These are phyloP conservation scores for Carpinus fangiana DNA, from an alignment of 306 rosid genomes.

Conservation along the genomic window DNA sequence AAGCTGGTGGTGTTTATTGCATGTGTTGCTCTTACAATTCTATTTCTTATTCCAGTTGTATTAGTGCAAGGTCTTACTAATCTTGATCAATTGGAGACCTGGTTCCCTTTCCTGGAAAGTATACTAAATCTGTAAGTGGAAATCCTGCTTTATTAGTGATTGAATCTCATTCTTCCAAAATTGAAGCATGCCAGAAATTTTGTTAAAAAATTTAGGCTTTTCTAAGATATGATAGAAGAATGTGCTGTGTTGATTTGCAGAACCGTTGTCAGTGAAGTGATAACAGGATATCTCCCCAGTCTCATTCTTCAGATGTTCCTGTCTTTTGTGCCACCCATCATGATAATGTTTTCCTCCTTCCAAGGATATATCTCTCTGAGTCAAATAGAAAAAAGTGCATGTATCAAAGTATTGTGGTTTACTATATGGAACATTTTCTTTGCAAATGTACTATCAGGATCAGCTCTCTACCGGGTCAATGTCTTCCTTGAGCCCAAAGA, in stretches of 20 bases:
- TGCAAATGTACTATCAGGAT: slow-evolving; percentile 82
- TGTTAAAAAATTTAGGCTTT: not conserved
- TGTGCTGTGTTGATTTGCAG: slow-evolving; percentile 45
- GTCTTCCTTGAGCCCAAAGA: slow-evolving; percentile 73
- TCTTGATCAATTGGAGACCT: slow-evolving; percentile 61
- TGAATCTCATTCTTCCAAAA: slow-evolving; percentile 16
- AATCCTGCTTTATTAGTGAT: slow-evolving; percentile 13
- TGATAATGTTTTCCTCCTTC: slow-evolving; percentile 70
- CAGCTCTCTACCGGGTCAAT: slow-evolving; percentile 61
- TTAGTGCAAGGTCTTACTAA: slow-evolving; percentile 77
- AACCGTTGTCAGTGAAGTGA: slow-evolving; percentile 65
- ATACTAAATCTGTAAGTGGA: slow-evolving; percentile 65
- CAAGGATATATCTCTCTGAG: slow-evolving; percentile 75
- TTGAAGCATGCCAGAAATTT: not conserved
- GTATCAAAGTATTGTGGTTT: slow-evolving; percentile 70
- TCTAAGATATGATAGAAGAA: not conserved
- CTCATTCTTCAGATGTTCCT: slow-evolving; percentile 72
- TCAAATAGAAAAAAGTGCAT: slow-evolving; percentile 70
- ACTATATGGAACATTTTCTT: slow-evolving; percentile 89
- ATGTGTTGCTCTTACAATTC: slow-evolving; percentile 47
- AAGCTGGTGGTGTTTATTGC: slow-evolving; percentile 59
- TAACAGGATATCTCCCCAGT: slow-evolving; percentile 94
- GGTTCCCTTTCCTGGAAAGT: slow-evolving; percentile 67
- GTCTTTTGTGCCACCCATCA: slow-evolving; percentile 65
- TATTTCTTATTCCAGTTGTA: slow-evolving; percentile 75